Percentiles rank a stretch among this genome's conserved stretches.
These are phyloP conservation scores for Botrytis deweyae DNA, from an alignment of 2,329 filamentous ascomycete genomes.

Conservation along the genomic window DNA sequence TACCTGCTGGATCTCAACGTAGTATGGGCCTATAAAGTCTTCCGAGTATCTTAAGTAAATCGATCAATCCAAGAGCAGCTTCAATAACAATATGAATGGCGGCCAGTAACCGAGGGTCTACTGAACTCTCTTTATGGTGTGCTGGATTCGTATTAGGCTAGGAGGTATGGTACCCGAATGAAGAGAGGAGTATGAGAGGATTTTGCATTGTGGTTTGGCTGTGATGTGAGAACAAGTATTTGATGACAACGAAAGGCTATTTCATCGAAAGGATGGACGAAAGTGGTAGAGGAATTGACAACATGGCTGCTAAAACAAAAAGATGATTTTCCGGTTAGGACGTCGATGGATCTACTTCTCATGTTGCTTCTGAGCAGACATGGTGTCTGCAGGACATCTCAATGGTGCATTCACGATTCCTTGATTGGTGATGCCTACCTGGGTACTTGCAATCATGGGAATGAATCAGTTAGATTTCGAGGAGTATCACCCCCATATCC, in stretches of 20 bases:
- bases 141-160: background rate
- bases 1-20: background rate
- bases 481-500: background rate
- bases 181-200: background rate
- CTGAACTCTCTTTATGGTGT: background rate
- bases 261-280: background rate
- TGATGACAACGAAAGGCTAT: background rate
- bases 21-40: background rate
- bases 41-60: too few species aligned
- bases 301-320: fast-evolving
- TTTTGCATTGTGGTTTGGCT: background rate
- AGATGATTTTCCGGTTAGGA: fast-evolving
- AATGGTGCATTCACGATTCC: too few species aligned
- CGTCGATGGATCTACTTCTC: background rate
- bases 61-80: background rate
- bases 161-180: background rate
- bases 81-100: too few species aligned
- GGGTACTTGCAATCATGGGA: background rate
- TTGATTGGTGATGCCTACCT: background rate
- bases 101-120: too few species aligned
- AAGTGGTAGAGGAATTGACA: background rate
- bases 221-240: background rate
- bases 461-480: too few species aligned
- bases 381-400: background rate
- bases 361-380: background rate